Evolutionary conservation across 1,139 yeast genomes (phyloP).

Genomic region (Yamadazyma dushanensis): DNA sequence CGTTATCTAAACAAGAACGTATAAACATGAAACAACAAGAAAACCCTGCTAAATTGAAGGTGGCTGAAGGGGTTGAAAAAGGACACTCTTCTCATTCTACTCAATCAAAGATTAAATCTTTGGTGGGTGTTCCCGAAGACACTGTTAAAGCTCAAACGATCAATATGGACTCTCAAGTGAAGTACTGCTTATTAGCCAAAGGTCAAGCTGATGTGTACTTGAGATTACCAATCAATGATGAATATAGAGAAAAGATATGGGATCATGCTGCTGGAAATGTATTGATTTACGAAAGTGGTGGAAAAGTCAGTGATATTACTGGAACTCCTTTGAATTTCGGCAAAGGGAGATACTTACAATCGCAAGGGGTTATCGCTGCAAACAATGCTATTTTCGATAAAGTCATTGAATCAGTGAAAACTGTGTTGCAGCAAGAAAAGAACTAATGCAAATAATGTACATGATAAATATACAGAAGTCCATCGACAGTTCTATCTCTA

Average conservation of each 20-base stretch:
- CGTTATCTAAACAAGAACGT: constrained; percentile 37
- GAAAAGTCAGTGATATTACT: constrained; percentile 78
- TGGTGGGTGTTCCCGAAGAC: constrained; percentile 45
- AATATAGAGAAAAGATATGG: constrained; percentile 94
- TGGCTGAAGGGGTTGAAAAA: constrained; percentile 95
- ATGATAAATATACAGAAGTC: constrained; percentile 2
- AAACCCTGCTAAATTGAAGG: constrained; percentile 53
- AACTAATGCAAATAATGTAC: background rate
- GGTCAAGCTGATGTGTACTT: constrained; percentile 93
- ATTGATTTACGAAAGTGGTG: constrained; percentile 87
- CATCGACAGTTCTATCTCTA: background rate
- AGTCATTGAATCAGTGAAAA: constrained; percentile 60
- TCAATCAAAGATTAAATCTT: constrained; percentile 72
- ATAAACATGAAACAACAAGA: constrained; percentile 46
- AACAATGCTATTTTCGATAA: constrained; percentile 57
- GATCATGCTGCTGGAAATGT: constrained; percentile 97
- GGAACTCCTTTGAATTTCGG: constrained; percentile 82
- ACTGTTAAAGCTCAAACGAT: constrained; percentile 53
- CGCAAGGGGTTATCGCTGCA: constrained; percentile 95
- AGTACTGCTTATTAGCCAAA: constrained; percentile 85
- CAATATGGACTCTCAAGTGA: constrained; percentile 92
- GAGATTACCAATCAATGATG: constrained; percentile 75
- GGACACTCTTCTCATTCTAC: constrained; percentile 92
- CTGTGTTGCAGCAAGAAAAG: constrained; percentile 18
- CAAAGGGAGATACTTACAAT: constrained; percentile 74